phyloP scores from a whole-genome alignment of 2,329 filamentous ascomycete species.

The Curvularia lunata region DNA sequence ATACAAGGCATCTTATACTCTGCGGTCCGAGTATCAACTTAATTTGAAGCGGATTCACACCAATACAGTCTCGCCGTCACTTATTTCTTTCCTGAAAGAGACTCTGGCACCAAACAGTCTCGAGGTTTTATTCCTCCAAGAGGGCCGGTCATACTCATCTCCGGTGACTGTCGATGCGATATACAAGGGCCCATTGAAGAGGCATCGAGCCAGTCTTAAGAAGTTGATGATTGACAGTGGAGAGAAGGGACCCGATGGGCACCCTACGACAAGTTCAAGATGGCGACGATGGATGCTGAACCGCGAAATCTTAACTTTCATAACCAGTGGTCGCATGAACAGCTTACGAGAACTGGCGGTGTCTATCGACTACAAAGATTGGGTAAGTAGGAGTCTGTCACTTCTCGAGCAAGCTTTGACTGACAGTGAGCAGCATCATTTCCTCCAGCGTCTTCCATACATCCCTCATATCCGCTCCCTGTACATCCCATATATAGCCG shows the following conservation, averaged over 20 bases:
- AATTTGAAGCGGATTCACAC: conserved; percentile 77
- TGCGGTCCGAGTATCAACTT: conserved; percentile 55
- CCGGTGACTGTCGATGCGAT: conserved; percentile 72
- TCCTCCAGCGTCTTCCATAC: conserved; percentile 75
- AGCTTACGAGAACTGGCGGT: conserved; percentile 74
- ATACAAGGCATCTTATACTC: conserved; percentile 48
- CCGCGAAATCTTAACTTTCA: conserved; percentile 71
- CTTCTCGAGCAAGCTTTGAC: conserved; percentile 4
- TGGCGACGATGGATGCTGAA: conserved; percentile 76
- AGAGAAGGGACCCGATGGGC: conserved; percentile 57
- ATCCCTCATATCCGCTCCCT: conserved; percentile 73
- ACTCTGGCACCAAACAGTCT: conserved; percentile 78
- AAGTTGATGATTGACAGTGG: conserved; percentile 78
- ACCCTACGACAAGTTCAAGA: conserved; percentile 48
- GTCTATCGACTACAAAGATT: conserved; percentile 75
- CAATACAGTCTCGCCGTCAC: conserved; percentile 70
- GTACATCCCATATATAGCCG: conserved; percentile 71
- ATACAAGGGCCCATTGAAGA: conserved; percentile 71
- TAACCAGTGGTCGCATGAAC: conserved; percentile 78
- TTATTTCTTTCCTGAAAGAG: conserved; percentile 78
- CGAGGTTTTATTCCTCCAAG: conserved; percentile 80
- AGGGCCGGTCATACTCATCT: conserved; percentile 62
- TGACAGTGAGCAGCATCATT: conserved; percentile 66
- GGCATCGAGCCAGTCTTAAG: conserved; percentile 73
- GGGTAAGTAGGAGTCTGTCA: conserved; percentile 62